A percentile compares a stretch with the other conserved stretches of the same genome.
phyloP scores from a whole-genome alignment of 192 early-diverging fungal genomes.

The Helicostylum pulchrum region DNA sequence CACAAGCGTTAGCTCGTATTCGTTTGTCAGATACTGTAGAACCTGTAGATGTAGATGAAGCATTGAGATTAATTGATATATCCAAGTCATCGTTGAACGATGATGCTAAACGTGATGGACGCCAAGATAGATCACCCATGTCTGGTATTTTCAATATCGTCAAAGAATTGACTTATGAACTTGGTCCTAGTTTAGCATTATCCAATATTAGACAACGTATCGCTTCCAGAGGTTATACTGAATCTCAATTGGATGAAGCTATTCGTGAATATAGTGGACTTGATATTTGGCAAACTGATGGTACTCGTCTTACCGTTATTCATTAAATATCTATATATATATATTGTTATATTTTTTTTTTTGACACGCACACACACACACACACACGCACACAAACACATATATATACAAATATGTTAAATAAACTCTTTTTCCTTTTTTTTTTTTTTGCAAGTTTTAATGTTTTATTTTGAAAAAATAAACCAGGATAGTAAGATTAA shows the following conservation, averaged over 20 bases:
- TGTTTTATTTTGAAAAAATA: background rate
- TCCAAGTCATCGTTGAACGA: conserved; percentile 83
- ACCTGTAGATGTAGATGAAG: conserved; percentile 82
- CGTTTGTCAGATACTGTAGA: conserved; percentile 77
- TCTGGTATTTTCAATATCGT: conserved; percentile 78
- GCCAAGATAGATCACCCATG: conserved; percentile 48
- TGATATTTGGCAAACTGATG: conserved; percentile 67
- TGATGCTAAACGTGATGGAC: conserved; percentile 35
- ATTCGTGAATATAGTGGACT: conserved; percentile 71
- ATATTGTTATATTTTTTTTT: no score
- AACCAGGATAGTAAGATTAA: background rate
- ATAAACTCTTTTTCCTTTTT: no score
- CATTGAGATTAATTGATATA: conserved; percentile 84
- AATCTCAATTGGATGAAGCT: conserved; percentile 72
- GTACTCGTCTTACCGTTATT: conserved; percentile 42
- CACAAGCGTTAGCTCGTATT: conserved; percentile 89
- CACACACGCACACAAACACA: background rate
- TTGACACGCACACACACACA: background rate
- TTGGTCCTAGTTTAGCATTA: conserved; percentile 54
- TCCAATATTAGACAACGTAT: conserved; percentile 65
- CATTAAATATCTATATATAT: background rate
- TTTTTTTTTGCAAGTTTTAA: background rate
- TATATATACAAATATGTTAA: background rate
- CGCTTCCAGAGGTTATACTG: conserved; percentile 72
- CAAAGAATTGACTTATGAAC: conserved; percentile 64